Conservation (phyloP, 139 green algal species). For the Mychonastes homosphaera region DNA sequence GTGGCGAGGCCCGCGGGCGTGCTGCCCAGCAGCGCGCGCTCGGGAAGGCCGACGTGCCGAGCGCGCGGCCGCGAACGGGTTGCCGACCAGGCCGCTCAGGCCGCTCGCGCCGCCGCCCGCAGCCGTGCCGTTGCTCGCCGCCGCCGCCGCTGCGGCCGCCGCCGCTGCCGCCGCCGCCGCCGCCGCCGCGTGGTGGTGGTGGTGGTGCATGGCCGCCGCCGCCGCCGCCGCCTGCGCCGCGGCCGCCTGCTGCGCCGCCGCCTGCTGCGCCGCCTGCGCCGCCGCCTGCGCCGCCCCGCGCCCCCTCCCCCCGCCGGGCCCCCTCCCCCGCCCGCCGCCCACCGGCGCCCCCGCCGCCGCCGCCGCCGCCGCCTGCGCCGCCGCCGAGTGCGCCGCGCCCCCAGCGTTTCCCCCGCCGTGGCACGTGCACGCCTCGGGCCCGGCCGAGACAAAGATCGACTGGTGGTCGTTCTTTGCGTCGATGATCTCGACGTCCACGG, state of each 20-base stretch:
- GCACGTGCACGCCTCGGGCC: constrained; percentile 57
- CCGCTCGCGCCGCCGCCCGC: not conserved
- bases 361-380: not conserved
- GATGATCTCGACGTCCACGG: constrained; percentile 92
- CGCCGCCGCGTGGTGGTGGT: not conserved
- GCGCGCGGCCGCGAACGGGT: not conserved
- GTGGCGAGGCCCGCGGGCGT: not conserved
- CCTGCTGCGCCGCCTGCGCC: not conserved
- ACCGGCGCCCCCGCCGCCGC: not conserved
- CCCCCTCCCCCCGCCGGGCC: not conserved
- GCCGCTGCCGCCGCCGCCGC: constrained; percentile 8
- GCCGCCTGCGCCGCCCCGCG: not conserved
- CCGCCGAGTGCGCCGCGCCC: not conserved
- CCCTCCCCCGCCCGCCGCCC: not conserved
- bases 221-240: not conserved
- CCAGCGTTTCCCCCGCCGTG: constrained; percentile 7
- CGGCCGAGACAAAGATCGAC: constrained; percentile 59
- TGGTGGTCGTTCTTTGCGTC: constrained; percentile 75
- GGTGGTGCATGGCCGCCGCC: not conserved
- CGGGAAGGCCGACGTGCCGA: not conserved
- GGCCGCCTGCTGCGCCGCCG: not conserved
- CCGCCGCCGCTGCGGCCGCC: constrained; percentile 6
- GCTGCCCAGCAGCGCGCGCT: not conserved
- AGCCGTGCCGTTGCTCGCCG: constrained; percentile 4
- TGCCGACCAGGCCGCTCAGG: constrained; percentile 9